Evolutionary conservation across 176 grass and related monocot species (phyloP).

Genomic region (Musa itinerans): DNA sequence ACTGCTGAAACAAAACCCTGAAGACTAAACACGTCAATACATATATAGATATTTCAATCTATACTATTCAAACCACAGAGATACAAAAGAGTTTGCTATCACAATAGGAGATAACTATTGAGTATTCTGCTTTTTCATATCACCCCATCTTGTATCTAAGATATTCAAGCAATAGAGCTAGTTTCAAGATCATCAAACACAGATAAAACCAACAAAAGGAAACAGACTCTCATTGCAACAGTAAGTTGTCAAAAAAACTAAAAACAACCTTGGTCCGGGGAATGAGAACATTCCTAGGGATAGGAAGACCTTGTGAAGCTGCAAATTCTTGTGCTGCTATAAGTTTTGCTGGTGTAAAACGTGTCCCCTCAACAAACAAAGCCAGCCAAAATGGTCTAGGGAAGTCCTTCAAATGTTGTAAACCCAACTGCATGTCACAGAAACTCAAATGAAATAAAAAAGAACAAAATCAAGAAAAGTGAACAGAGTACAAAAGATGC

Average conservation of each 20-base stretch:
- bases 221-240: not conserved
- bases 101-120: too few relatives aligned
- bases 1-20: slow-evolving; percentile 97
- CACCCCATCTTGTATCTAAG: too few relatives aligned
- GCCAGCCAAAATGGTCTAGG: slow-evolving; percentile 94
- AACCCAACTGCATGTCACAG: slow-evolving; percentile 41
- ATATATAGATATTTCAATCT: not conserved
- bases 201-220: not conserved
- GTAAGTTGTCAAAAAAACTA: not conserved
- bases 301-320: slow-evolving; percentile 49
- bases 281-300: slow-evolving; percentile 82
- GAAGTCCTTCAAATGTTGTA: slow-evolving; percentile 73
- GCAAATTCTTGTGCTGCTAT: slow-evolving; percentile 87
- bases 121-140: too few relatives aligned
- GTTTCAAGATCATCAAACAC: slow-evolving; percentile 15
- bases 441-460: not conserved
- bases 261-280: slow-evolving; percentile 80
- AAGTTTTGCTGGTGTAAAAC: slow-evolving; percentile 74
- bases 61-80: too few relatives aligned
- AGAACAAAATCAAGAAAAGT: not conserved
- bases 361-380: slow-evolving; percentile 84
- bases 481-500: not conserved
- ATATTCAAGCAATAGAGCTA: slow-evolving; percentile 50
- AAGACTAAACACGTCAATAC: not conserved
- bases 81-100: too few relatives aligned